Conservation (phyloP, 306 rosid species). For the Medicago arabica region DNA sequence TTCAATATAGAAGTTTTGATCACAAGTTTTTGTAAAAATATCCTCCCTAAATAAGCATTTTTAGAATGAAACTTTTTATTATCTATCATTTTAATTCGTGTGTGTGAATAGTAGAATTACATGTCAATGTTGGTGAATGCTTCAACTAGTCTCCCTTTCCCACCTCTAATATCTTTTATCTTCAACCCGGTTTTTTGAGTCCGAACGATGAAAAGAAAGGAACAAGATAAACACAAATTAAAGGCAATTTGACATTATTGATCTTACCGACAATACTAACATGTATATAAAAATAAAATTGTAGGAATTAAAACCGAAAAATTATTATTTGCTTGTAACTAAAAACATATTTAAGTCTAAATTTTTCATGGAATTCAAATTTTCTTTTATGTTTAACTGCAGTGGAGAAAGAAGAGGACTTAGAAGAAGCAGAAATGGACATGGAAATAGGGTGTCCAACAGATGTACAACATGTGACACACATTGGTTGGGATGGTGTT, state of each 20-base stretch:
- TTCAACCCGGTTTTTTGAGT: no score
- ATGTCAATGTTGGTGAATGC: background rate
- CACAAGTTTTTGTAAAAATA: background rate
- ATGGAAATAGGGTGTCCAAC: conserved; percentile 96
- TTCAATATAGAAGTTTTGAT: background rate
- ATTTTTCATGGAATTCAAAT: background rate
- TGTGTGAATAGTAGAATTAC: background rate
- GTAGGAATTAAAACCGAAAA: background rate
- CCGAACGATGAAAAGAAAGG: background rate
- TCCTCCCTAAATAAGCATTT: background rate
- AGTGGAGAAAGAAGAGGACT: conserved; percentile 75
- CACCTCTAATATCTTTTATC: background rate
- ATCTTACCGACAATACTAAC: background rate
- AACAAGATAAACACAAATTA: no score
- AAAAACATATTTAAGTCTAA: background rate
- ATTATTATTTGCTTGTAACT: background rate
- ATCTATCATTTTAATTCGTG: no score
- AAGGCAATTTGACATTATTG: no score
- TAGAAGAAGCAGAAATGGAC: conserved; percentile 58
- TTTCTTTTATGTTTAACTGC: background rate
- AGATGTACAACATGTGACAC: conserved; percentile 95
- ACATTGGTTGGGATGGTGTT: conserved; percentile 84
- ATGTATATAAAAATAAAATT: background rate
- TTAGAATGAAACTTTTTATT: background rate
- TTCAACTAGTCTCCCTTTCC: background rate